Evolutionary conservation across 2,329 filamentous ascomycete species (phyloP).

Genomic region (Nakataea oryzae): DNA sequence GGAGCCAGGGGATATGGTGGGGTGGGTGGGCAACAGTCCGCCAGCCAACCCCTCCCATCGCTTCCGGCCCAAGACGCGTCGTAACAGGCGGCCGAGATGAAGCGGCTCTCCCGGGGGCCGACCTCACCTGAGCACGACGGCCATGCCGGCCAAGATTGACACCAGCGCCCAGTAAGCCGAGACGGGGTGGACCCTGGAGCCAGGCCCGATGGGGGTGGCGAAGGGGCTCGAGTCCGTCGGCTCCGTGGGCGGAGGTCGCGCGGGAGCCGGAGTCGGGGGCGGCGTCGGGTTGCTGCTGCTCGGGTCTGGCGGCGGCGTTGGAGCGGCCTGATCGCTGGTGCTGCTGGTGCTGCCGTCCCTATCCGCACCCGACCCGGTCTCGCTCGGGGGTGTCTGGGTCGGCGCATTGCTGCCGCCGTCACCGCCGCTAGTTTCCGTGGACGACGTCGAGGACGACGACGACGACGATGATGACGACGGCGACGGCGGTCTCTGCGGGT

Average conservation of each 20-base stretch:
- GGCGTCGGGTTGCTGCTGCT: background rate
- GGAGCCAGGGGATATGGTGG: too few relatives aligned
- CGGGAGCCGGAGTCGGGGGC: background rate
- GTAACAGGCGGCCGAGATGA: too few relatives aligned
- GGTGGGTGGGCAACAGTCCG: too few relatives aligned
- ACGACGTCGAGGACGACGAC: background rate
- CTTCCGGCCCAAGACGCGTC: too few relatives aligned
- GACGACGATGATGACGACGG: background rate
- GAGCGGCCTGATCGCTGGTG: background rate
- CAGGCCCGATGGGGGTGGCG: constrained; percentile 4
- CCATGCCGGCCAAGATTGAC: background rate
- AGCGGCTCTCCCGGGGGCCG: too few relatives aligned
- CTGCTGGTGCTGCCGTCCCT: background rate
- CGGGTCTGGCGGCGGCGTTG: background rate
- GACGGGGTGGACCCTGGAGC: too few relatives aligned
- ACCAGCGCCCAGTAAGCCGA: background rate
- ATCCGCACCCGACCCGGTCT: background rate
- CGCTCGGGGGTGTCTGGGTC: background rate
- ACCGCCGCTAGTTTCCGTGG: background rate
- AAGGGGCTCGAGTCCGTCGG: constrained; percentile 11
- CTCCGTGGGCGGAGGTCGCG: constrained; percentile 2
- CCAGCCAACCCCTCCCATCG: too few relatives aligned
- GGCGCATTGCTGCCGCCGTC: background rate
- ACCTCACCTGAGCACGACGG: background rate
- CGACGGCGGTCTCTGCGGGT: background rate